A percentile compares a stretch with the other conserved stretches of the same genome.
Evolutionary conservation across 2,329 filamentous ascomycete species (phyloP).

Genomic region (Aspergillus felis): DNA sequence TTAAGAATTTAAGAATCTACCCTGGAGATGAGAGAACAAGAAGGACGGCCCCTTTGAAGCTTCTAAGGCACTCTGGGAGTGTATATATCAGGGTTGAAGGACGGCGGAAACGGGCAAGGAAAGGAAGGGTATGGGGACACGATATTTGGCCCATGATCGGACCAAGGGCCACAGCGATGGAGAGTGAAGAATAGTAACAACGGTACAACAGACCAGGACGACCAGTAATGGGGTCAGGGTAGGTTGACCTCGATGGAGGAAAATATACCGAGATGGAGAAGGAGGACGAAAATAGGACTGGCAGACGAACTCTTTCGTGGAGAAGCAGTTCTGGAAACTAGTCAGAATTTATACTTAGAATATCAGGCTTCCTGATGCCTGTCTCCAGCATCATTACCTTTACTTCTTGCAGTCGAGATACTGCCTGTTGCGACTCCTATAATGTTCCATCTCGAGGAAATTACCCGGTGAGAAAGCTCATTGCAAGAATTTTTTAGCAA

Average conservation of each 20-base stretch:
- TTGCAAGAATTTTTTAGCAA: background rate
- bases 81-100: background rate
- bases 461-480: background rate
- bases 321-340: background rate
- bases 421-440: background rate
- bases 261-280: background rate
- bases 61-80: no score
- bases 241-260: background rate
- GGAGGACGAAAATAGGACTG: background rate
- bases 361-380: background rate
- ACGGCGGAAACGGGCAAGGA: background rate
- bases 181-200: background rate
- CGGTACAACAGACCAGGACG: background rate
- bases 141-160: background rate
- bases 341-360: background rate
- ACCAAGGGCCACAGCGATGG: background rate
- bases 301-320: background rate
- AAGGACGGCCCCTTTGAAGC: background rate
- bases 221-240: background rate
- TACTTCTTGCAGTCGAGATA: background rate
- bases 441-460: background rate
- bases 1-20: background rate
- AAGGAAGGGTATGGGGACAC: background rate
- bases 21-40: background rate
- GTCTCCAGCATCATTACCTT: background rate